phyloP scores from a whole-genome alignment of 2,329 filamentous ascomycete species.

The Drechslerella coelobrocha region DNA sequence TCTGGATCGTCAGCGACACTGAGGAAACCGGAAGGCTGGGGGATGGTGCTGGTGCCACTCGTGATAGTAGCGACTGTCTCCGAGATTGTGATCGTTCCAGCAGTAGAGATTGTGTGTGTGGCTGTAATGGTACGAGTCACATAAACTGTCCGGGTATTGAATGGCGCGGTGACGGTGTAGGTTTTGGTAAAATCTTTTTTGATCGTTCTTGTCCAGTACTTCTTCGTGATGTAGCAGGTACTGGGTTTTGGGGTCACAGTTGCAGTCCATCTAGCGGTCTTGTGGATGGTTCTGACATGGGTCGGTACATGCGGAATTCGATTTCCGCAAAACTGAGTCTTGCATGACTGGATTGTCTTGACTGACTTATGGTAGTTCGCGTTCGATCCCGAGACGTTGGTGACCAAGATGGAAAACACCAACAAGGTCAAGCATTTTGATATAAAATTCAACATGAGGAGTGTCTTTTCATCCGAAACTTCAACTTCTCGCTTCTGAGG shows the following conservation, averaged over 20 bases:
- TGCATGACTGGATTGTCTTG: constrained; percentile 23
- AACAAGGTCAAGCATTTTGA: neutral
- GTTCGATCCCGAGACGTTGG: constrained; percentile 3
- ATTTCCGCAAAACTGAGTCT: constrained; percentile 17
- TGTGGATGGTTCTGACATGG: constrained; percentile 14
- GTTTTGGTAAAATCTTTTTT: constrained; percentile 6
- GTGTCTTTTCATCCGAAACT: neutral
- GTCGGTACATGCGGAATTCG: constrained; percentile 9
- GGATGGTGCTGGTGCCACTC: constrained; percentile 9
- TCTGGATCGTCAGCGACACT: constrained; percentile 27
- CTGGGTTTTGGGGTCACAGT: constrained; percentile 24
- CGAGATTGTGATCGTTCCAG: constrained; percentile 4
- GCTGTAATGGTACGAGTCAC: neutral
- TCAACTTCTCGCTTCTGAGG: no score
- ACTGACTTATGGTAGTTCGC: constrained; percentile 22
- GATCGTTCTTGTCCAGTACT: constrained; percentile 25
- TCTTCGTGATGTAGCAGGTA: constrained; percentile 24
- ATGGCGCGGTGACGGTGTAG: constrained; percentile 11
- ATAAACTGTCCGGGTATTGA: constrained; percentile 16
- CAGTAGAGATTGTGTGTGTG: neutral
- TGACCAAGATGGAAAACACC: neutral
- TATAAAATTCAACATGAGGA: constrained; percentile 9
- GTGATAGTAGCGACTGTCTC: constrained; percentile 14
- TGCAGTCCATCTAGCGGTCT: neutral
- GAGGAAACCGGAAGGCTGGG: constrained; percentile 23